These are phyloP conservation scores for Vinca major DNA, from an alignment of 305 asterid genomes.

Conservation along the genomic window DNA sequence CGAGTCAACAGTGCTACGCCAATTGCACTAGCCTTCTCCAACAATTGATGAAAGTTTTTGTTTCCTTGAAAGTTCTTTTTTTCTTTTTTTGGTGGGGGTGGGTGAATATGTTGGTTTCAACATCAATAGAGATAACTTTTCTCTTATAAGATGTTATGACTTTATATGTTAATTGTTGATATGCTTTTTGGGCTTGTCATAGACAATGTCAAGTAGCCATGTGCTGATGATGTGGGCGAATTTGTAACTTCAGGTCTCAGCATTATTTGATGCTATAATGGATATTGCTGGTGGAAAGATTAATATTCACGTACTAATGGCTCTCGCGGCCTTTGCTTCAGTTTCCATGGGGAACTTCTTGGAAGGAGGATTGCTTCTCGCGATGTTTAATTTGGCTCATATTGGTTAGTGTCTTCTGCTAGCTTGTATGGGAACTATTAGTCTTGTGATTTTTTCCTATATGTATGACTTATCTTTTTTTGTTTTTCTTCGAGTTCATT, in stretches of 20 bases:
- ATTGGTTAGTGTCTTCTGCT: slow-evolving; percentile 31
- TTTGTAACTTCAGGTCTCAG: slow-evolving; percentile 52
- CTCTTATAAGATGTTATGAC: background rate
- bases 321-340: slow-evolving; percentile 95
- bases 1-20: too few species aligned
- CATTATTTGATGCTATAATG: slow-evolving; percentile 75
- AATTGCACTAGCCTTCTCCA: background rate
- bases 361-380: slow-evolving; percentile 97
- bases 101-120: background rate
- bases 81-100: background rate
- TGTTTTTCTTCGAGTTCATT: background rate
- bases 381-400: slow-evolving; percentile 96
- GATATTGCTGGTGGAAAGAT: slow-evolving; percentile 80
- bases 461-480: background rate
- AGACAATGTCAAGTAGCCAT: background rate
- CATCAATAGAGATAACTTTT: background rate
- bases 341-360: slow-evolving; percentile 83
- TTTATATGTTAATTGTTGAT: background rate
- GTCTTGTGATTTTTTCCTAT: background rate
- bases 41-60: background rate
- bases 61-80: background rate
- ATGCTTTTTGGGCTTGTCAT: background rate
- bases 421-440: background rate
- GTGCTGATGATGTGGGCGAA: background rate
- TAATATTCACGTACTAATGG: slow-evolving; percentile 95